These are phyloP conservation scores for Ascosphaera aggregata DNA, from an alignment of 2,329 filamentous ascomycete species.

Conservation along the genomic window DNA sequence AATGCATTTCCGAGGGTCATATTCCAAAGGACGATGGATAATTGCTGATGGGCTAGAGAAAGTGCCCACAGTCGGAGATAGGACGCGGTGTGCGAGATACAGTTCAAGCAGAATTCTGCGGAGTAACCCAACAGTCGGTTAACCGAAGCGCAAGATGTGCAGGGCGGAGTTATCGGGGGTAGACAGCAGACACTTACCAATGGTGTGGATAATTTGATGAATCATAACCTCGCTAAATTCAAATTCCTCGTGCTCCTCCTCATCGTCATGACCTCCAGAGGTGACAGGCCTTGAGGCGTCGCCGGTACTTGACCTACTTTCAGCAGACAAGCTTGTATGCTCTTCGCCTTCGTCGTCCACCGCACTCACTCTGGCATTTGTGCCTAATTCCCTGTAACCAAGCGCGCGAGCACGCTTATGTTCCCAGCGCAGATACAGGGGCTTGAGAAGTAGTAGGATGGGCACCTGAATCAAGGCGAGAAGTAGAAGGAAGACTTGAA, in stretches of 20 bases:
- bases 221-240: conserved; percentile 97
- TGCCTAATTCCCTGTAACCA: conserved; percentile 84
- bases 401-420: conserved; percentile 69
- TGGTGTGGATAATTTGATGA: conserved; percentile 96
- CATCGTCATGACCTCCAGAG: conserved; percentile 40
- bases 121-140: too few species aligned
- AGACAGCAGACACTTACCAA: conserved; percentile 38
- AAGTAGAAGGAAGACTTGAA: conserved; percentile 60
- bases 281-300: conserved; percentile 77
- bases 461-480: conserved; percentile 74
- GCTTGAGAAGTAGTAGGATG: conserved; percentile 80
- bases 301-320: conserved; percentile 47
- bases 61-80: conserved; percentile 97
- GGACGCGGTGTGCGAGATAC: conserved; percentile 93
- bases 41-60: conserved; percentile 91
- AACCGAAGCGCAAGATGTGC: too few species aligned
- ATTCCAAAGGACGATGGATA: conserved; percentile 83
- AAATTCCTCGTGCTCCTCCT: conserved; percentile 83
- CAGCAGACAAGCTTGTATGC: conserved; percentile 33
- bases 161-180: too few species aligned
- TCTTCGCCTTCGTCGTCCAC: conserved; percentile 71
- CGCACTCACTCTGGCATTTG: conserved; percentile 68
- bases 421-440: conserved; percentile 82
- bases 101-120: conserved; percentile 92
- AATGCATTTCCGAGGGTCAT: conserved; percentile 82